These are phyloP conservation scores for Pyricularia sp. DNA, from an alignment of 2,329 filamentous ascomycete species.

Conservation along the genomic window DNA sequence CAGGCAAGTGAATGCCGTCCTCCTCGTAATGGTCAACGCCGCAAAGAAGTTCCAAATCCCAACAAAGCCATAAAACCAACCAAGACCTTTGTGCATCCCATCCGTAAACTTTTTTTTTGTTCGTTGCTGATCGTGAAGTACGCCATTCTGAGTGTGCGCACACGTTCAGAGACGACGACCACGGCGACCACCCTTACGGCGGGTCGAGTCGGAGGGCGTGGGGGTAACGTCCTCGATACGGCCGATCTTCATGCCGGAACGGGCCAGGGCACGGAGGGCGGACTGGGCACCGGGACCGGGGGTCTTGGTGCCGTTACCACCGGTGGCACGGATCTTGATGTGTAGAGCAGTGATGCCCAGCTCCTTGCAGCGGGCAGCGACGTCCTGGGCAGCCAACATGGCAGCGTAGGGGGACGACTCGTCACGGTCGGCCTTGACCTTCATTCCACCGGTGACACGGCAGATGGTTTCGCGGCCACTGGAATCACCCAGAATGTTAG, in stretches of 20 bases:
- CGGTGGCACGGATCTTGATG: constrained; percentile 99
- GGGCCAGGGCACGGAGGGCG: constrained; percentile 94
- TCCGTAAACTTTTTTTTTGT: background rate
- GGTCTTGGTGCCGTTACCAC: constrained; percentile 99
- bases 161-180: constrained; percentile 94
- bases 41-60: constrained; percentile 33
- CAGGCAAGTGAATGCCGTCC: constrained; percentile 56
- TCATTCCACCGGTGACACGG: constrained; percentile 99
- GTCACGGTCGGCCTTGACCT: constrained; percentile 99
- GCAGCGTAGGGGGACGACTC: constrained; percentile 99
- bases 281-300: constrained; percentile 98
- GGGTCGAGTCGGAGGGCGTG: constrained; percentile 97
- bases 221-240: constrained; percentile 99
- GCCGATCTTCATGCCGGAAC: constrained; percentile 99
- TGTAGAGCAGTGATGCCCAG: constrained; percentile 82
- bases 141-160: constrained; percentile 14
- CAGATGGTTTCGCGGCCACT: constrained; percentile 99
- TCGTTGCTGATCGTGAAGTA: background rate
- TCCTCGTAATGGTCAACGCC: constrained; percentile 63
- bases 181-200: constrained; percentile 99
- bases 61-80: constrained; percentile 22
- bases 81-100: constrained; percentile 5
- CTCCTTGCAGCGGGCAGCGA: constrained; percentile 75
- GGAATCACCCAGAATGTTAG: constrained; percentile 61
- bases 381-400: constrained; percentile 99